Evolutionary conservation across 2,329 filamentous ascomycete species (phyloP).

Genomic region (Exophiala viscosa): DNA sequence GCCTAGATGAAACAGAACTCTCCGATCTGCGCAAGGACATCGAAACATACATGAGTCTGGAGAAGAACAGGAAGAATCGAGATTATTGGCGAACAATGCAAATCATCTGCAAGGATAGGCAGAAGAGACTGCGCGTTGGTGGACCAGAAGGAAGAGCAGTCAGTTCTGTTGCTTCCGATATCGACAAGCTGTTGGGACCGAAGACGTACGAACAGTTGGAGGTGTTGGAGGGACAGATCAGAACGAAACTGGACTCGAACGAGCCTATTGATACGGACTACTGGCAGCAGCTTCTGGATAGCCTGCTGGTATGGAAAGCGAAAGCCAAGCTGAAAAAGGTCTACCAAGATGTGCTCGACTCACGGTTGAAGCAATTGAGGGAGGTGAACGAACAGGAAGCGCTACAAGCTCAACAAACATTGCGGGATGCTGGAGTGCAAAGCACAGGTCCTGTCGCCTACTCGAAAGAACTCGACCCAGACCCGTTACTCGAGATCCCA

Average conservation of each 20-base stretch:
- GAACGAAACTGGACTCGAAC: slow-evolving; percentile 77
- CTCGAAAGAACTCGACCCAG: slow-evolving; percentile 56
- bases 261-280: slow-evolving; percentile 96
- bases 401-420: slow-evolving; percentile 28
- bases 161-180: slow-evolving; percentile 77
- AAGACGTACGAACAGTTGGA: slow-evolving; percentile 87
- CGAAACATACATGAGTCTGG: slow-evolving; percentile 71
- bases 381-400: slow-evolving; percentile 68
- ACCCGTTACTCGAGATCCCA: slow-evolving; percentile 62
- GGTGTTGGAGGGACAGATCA: slow-evolving; percentile 80
- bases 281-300: slow-evolving; percentile 88
- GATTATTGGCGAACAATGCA: slow-evolving; percentile 91
- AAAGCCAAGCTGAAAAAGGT: slow-evolving; percentile 78
- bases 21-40: slow-evolving; percentile 79
- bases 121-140: slow-evolving; percentile 60
- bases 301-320: slow-evolving; percentile 84
- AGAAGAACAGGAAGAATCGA: slow-evolving; percentile 70
- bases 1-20: slow-evolving; percentile 64
- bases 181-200: slow-evolving; percentile 79
- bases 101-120: slow-evolving; percentile 73
- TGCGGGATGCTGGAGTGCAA: slow-evolving; percentile 39
- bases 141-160: slow-evolving; percentile 68
- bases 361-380: slow-evolving; percentile 63
- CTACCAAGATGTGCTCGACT: slow-evolving; percentile 69
- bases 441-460: slow-evolving; percentile 31